Evolutionary conservation across 768 basidiomycete genomes (phyloP).

Genomic region (Phylloporus arenicola): DNA sequence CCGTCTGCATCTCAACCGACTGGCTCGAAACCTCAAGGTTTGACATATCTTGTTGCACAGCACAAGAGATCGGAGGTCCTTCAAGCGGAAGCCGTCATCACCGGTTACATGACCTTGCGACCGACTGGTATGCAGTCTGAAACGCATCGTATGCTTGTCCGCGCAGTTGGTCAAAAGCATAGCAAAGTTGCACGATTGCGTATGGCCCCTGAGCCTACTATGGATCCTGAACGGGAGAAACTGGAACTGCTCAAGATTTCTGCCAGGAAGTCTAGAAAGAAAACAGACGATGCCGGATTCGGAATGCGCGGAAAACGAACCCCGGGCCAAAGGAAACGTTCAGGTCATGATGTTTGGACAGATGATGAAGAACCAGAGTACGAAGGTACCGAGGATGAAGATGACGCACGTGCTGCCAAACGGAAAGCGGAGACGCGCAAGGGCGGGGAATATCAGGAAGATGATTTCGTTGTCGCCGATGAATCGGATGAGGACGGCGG

Average conservation of each 20-base stretch:
- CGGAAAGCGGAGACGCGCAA: constrained; percentile 45
- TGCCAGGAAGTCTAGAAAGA: constrained; percentile 59
- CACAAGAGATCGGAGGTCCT: constrained; percentile 81
- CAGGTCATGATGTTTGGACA: constrained; percentile 50
- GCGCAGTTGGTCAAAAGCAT: constrained; percentile 81
- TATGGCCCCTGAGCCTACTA: constrained; percentile 72
- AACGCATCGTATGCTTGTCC: constrained; percentile 84
- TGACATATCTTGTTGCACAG: constrained; percentile 87
- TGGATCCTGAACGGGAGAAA: constrained; percentile 72
- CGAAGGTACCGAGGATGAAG: constrained; percentile 56
- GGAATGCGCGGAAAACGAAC: constrained; percentile 45
- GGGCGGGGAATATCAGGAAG: constrained; percentile 72
- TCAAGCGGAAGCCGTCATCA: constrained; percentile 80
- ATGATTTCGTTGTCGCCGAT: constrained; percentile 82
- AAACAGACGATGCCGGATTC: constrained; percentile 46
- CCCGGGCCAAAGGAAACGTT: constrained; percentile 36
- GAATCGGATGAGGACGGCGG: constrained; percentile 60
- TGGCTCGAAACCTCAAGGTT: constrained; percentile 55
- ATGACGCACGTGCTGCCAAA: constrained; percentile 41
- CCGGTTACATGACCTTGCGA: constrained; percentile 77
- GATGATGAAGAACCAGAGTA: constrained; percentile 65
- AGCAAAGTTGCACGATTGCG: constrained; percentile 73
- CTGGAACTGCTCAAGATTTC: constrained; percentile 60
- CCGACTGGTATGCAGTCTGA: constrained; percentile 89
- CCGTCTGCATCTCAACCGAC: constrained; percentile 34